Percentiles rank a stretch among this genome's conserved stretches.
Conservation (phyloP, 2,329 filamentous ascomycete species). For the Acrodontium crateriforme region DNA sequence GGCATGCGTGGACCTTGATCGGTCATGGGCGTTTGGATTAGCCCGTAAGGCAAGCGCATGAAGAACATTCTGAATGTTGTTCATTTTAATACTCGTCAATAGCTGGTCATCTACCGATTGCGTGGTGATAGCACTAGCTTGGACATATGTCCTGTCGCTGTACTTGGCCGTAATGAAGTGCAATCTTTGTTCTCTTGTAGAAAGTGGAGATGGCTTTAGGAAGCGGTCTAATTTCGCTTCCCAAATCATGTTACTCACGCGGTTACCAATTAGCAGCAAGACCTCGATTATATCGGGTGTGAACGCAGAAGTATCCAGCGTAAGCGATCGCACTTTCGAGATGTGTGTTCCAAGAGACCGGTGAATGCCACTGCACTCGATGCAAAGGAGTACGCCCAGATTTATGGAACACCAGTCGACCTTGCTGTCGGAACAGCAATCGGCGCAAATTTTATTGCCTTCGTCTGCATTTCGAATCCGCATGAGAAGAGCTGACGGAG, state of each 20-base stretch:
- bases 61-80: constrained; percentile 85
- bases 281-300: constrained; percentile 95
- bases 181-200: constrained; percentile 79
- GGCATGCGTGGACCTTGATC: constrained; percentile 73
- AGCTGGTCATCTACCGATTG: constrained; percentile 80
- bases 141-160: constrained; percentile 67
- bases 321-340: constrained; percentile 90
- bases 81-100: constrained; percentile 85
- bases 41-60: constrained; percentile 77
- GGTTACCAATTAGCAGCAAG: constrained; percentile 79
- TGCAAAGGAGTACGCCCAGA: constrained; percentile 87
- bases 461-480: constrained; percentile 80
- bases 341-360: constrained; percentile 93
- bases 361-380: constrained; percentile 96
- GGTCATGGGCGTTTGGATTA: constrained; percentile 76
- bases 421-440: constrained; percentile 82
- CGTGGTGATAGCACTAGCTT: constrained; percentile 47
- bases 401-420: constrained; percentile 99
- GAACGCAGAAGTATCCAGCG: constrained; percentile 89
- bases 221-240: constrained; percentile 67
- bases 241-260: constrained; percentile 93
- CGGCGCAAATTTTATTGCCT: constrained; percentile 85
- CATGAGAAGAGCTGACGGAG: constrained; percentile 58
- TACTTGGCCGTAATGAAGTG: constrained; percentile 94
- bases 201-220: constrained; percentile 60